Evolutionary conservation across 495 filamentous ascomycete genomes (phyloP).

Genomic region (Tuber microsphaerosporum): DNA sequence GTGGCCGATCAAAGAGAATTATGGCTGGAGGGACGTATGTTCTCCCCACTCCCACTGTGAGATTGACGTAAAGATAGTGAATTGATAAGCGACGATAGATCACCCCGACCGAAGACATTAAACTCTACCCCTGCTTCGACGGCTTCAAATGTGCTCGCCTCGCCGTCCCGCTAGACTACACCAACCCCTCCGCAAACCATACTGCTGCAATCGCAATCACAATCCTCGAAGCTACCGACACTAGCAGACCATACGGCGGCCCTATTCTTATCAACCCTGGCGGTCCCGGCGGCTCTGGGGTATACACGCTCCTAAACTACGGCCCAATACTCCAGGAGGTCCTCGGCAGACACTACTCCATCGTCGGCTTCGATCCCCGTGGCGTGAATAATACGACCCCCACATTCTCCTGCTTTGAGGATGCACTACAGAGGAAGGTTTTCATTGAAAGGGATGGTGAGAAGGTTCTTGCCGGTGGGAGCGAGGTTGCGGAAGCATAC

Average conservation of each 20-base stretch:
- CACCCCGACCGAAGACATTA: constrained; percentile 37
- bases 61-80: constrained; percentile 11
- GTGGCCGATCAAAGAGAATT: not conserved
- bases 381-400: constrained; percentile 52
- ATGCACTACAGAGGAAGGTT: constrained; percentile 14
- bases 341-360: constrained; percentile 48
- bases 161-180: constrained; percentile 51
- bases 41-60: not conserved
- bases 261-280: constrained; percentile 51
- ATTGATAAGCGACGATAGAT: constrained; percentile 31
- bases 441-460: constrained; percentile 15
- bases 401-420: constrained; percentile 48
- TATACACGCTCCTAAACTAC: constrained; percentile 43
- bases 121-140: constrained; percentile 43
- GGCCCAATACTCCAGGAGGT: constrained; percentile 47
- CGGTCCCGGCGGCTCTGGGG: constrained; percentile 50
- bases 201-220: constrained; percentile 47
- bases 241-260: constrained; percentile 44
- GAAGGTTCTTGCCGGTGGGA: constrained; percentile 11
- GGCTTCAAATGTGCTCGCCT: constrained; percentile 47
- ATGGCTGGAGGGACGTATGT: constrained; percentile 17
- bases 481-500: constrained; percentile 21
- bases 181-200: constrained; percentile 41
- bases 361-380: constrained; percentile 54
- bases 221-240: constrained; percentile 45